Evolutionary conservation across 2,329 filamentous ascomycete genomes (phyloP).

Genomic region (Hirsutella thompsonii): DNA sequence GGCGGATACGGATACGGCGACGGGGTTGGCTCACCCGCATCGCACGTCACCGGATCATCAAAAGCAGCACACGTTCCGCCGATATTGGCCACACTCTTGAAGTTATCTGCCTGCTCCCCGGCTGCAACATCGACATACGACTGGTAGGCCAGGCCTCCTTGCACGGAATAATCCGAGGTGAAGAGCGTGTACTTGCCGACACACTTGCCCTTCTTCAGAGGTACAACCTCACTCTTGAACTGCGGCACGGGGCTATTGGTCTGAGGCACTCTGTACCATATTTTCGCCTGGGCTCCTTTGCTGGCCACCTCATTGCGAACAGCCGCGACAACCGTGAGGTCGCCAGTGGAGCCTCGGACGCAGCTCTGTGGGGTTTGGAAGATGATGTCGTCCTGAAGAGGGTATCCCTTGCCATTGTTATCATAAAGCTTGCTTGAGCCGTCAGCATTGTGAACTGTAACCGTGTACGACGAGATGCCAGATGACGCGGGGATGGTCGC

Average conservation of each 20-base stretch:
- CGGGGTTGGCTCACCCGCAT: conserved; percentile 5
- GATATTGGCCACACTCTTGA: conserved; percentile 32
- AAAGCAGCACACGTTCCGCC: conserved; percentile 30
- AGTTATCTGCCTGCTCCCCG: conserved; percentile 28
- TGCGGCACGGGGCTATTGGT: conserved; percentile 28
- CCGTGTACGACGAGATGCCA: conserved; percentile 48
- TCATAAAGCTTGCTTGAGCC: conserved; percentile 33
- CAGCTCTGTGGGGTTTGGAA: conserved; percentile 46
- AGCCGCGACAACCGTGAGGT: conserved; percentile 31
- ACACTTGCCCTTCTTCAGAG: conserved; percentile 29
- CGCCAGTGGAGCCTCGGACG: conserved; percentile 27
- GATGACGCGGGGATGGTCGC: conserved; percentile 39
- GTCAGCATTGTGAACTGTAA: conserved; percentile 34
- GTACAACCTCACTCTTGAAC: conserved; percentile 22
- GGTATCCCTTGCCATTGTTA: conserved; percentile 45
- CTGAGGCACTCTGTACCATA: conserved; percentile 30
- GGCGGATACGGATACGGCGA: not conserved
- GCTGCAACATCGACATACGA: conserved; percentile 32
- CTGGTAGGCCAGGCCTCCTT: conserved; percentile 30
- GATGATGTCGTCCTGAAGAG: conserved; percentile 39
- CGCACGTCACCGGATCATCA: conserved; percentile 18
- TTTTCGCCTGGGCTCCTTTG: conserved; percentile 25
- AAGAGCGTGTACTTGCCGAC: conserved; percentile 36
- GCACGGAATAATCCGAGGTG: conserved; percentile 25
- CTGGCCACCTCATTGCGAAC: conserved; percentile 33